Evolutionary conservation across 331 rosid genomes (phyloP).

Genomic region (Cydonia oblonga): DNA sequence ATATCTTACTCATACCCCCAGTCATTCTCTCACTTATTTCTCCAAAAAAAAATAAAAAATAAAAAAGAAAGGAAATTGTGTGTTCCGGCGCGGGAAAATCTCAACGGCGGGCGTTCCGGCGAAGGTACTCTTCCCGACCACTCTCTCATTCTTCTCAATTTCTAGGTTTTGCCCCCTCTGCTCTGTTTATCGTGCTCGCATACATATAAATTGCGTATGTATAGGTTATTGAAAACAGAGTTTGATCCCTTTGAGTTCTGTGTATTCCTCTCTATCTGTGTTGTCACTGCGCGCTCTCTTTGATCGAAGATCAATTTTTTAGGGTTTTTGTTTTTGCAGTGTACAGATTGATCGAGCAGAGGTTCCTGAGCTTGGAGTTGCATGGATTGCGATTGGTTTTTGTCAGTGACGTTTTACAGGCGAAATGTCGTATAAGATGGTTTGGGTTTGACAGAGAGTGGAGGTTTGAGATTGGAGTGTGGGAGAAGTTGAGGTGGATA

Average conservation of each 20-base stretch:
- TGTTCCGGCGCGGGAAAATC: constrained; percentile 23
- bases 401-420: constrained; percentile 3
- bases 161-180: constrained; percentile 3
- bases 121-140: constrained; percentile 1
- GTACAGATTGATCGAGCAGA: constrained; percentile 15
- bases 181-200: not conserved
- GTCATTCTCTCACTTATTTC: constrained; percentile 16
- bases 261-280: constrained; percentile 1
- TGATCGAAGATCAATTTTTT: constrained; percentile 6
- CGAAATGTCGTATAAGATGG: constrained; percentile 11
- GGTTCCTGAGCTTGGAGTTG: constrained; percentile 6
- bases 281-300: not conserved
- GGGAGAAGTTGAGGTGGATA: not conserved
- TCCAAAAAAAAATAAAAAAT: not conserved
- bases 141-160: constrained; percentile 3
- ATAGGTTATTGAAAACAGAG: constrained; percentile 1
- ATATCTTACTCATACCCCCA: not conserved
- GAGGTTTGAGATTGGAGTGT: not conserved
- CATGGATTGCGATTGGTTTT: constrained; percentile 14
- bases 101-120: no score
- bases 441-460: constrained; percentile 7
- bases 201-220: not conserved
- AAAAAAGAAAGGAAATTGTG: not conserved
- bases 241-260: constrained; percentile 10
- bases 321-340: constrained; percentile 13